Base-by-base conservation (phyloP, 2,329 filamentous ascomycete species). In the Ilyonectria robusta region DNA sequence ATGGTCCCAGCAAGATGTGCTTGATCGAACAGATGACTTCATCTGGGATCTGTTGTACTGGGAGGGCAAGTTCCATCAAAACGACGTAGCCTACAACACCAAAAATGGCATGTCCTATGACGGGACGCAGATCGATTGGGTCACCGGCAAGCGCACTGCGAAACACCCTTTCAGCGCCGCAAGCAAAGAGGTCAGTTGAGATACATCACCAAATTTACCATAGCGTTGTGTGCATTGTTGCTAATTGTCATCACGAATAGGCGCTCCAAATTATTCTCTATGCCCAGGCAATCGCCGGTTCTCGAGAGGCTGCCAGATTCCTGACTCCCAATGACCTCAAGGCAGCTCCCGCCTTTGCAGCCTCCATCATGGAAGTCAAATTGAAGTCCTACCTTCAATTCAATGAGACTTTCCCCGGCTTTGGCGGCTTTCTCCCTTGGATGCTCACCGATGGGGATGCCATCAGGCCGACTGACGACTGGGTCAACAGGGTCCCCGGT, bases 31-130 rank as follows among this genome's bases (percentile, higher is more conserved):
- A 0, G 70, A 76, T 10, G 70, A 74, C 2, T 83, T 83, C 31
- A 73, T 78, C 29, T 77, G 75, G 68, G 77, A 83, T 55, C 66
- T 83, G 17, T 65, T 84, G 15, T 83, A 80, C 68, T 84, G 82
- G 81, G 83, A 84, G 66, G 82, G 81, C n/a, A 78, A 81, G 26
- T 84, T 84, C 37, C 82, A 84, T 58, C 79, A 81, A 55, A 78
- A 83, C 56, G 77, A 80, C 23, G 75, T 84, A 3, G 75, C 78
- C 10, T 84, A 83, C 69, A 84, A 84, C 62, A 66, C 73, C 2
- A 72, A 71, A 17, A 84, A 84, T 64, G 83, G 81, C 56, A 82
- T 83, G 78, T 78, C 79, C 6, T 83, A 83, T 54, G 81, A 82
- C 59, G 81, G 81, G 6, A 80, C 79, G 0, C 77, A 82, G 59